phyloP scores from a whole-genome alignment of 2,329 filamentous ascomycete species.

The Zymoseptoria tritici region DNA sequence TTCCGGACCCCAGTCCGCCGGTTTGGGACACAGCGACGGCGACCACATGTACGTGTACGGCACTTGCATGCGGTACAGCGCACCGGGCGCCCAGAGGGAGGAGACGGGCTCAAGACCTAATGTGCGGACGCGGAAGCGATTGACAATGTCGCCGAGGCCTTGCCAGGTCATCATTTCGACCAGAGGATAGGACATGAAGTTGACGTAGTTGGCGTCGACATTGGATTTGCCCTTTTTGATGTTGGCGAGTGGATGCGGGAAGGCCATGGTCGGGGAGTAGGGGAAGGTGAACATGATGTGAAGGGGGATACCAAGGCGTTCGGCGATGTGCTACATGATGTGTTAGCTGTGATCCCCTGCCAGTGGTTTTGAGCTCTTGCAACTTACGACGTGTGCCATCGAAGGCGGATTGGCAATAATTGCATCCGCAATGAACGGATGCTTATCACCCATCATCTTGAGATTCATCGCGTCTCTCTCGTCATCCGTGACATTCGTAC shows the following conservation, averaged over 20 bases:
- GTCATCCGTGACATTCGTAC: constrained; percentile 65
- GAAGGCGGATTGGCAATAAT: constrained; percentile 79
- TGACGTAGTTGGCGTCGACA: constrained; percentile 64
- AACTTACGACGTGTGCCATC: constrained; percentile 58
- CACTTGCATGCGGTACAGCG: constrained; percentile 64
- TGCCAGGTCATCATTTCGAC: constrained; percentile 67
- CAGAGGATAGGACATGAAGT: constrained; percentile 72
- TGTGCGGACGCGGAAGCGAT: constrained; percentile 62
- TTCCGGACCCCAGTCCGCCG: constrained; percentile 37
- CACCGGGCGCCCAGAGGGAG: constrained; percentile 68
- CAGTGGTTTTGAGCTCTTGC: too few species aligned
- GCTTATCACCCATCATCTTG: constrained; percentile 57
- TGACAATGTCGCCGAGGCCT: constrained; percentile 66
- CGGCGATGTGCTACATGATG: constrained; percentile 78
- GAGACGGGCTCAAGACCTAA: constrained; percentile 66
- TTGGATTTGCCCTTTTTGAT: constrained; percentile 58
- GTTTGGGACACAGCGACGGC: constrained; percentile 32
- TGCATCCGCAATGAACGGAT: constrained; percentile 63
- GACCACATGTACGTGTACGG: constrained; percentile 61
- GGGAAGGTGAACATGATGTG: constrained; percentile 56
- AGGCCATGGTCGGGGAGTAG: constrained; percentile 66
- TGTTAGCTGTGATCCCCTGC: too few species aligned
- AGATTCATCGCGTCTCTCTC: constrained; percentile 54
- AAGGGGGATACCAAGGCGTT: constrained; percentile 67
- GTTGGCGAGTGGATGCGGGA: constrained; percentile 70